Base-by-base conservation (phyloP, 352 stramenopile genomes). In the Globisporangium rhizosaccharum region DNA sequence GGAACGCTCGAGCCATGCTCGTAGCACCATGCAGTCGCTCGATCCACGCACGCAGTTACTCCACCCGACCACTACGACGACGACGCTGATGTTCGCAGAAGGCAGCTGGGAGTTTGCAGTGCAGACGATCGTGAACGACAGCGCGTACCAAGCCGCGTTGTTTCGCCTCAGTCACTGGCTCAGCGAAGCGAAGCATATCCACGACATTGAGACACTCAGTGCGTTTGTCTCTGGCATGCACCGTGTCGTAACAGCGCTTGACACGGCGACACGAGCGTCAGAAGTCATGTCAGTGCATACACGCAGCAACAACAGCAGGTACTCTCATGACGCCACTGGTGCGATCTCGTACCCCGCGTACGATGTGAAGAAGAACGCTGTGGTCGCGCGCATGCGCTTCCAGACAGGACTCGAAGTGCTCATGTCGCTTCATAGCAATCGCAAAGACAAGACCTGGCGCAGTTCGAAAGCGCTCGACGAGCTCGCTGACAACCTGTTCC, bases 101-200 rank as follows among this genome's bases (percentile, higher is more conserved):
- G 75, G 75, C 6, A 85, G 73, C 41, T 88, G 78, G 78, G 73
- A 84, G 45, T 85, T 85, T 65, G 78, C 68, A 15, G 68, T 68
- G 2, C 58, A 70, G 17, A 76, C 69, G 6, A 85, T 88, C 56
- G 56, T 56, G n/a, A 71, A 81, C 45, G 78, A 86, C 44, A 72
- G 63, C 7, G 62, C 69, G n/a, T 87, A 87, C 52, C 77, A 87
- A 60, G 47, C 54, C 4, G 68, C 56, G 4, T 57, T 87, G 10
- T 73, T 72, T 23, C 51, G 65, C 15, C 63, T 85, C 20, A 68
- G 71, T 10, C 66, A 82, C 54, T 81, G 69, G 73, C 54, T 87
- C n/a, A 44, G 67, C 1, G 45, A 64, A 53, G 62, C 58, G 0
- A 67, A 67, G 57, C 53, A 36, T 0, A 59, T 77, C 10, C 51